Evolutionary conservation across 306 rosid genomes (phyloP), one percentile per base, ranked within the genome.

Genomic region (Delonix regia): DNA sequence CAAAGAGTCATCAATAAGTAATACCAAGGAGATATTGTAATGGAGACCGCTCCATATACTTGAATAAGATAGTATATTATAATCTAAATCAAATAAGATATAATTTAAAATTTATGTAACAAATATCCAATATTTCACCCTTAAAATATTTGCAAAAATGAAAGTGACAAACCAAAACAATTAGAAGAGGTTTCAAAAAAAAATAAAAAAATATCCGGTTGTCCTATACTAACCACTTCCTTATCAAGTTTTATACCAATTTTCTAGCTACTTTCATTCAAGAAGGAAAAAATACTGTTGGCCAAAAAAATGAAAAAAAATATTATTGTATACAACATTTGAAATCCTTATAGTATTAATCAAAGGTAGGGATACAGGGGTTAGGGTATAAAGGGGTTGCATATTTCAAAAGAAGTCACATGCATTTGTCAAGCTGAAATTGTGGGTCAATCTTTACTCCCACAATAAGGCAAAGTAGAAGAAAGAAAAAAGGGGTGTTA

Each of bases 371-470:
- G n/a, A n/a, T n/a, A n/a, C n/a, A n/a, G n/a, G n/a, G 11, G 16
- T 13, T 3, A 18, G n/a, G 3, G n/a, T n/a, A n/a, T n/a, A n/a
- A 12, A 9, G 30, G 57, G 84, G 87, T 24, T 71, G 80, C 45
- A 64, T 82, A 81, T 81, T 83, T 87, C 77, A 91, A 83, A 85
- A 81, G 44, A 81, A 84, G 41, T 94, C 97, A 92, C 94, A 97
- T 94, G 94, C 89, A 85, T 78, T 85, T 81, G 90, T 88, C 90
- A 92, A 90, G 86, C 82, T 85, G 85, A 80, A 79, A 82, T 85
- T 87, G 93, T 90, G 90, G 97, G 97, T 92, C 96, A 94, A 94
- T 87, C 83, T 80, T 80, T 38, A 72, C 76, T 80, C 64, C 57
- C 51, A 12, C 65, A 28, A 38, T 21, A 15, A 42, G 41, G 41